These are phyloP conservation scores for Coelastrella sp. DNA, from an alignment of 139 green algal species.

Conservation along the genomic window DNA sequence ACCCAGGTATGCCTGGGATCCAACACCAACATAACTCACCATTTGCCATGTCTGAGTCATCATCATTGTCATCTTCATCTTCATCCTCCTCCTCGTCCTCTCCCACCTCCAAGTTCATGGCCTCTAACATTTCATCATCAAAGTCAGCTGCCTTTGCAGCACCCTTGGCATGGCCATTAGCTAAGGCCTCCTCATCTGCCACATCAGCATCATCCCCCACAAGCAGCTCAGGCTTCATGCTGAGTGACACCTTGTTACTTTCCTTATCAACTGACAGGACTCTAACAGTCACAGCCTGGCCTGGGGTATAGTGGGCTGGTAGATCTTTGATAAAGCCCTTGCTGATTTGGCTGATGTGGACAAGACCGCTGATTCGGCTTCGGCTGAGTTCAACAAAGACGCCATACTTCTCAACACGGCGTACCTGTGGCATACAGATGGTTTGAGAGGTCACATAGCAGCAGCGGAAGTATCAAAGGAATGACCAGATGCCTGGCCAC, in stretches of 20 bases:
- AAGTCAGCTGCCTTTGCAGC: constrained; percentile 44
- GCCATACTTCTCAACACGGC: constrained; percentile 83
- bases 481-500: neutral
- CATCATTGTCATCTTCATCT: neutral
- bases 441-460: neutral
- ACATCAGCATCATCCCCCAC: constrained; percentile 41
- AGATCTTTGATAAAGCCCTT: constrained; percentile 68
- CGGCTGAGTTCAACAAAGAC: constrained; percentile 88
- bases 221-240: constrained; percentile 77
- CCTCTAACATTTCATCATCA: constrained; percentile 61
- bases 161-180: neutral
- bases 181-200: neutral
- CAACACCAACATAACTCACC: constrained; percentile 47
- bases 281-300: constrained; percentile 75
- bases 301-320: constrained; percentile 54
- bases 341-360: constrained; percentile 62
- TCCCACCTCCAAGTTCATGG: neutral
- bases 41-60: neutral
- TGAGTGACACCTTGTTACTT: constrained; percentile 70
- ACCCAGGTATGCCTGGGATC: neutral
- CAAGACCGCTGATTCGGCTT: constrained; percentile 70
- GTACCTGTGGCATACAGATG: constrained; percentile 54
- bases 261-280: constrained; percentile 79
- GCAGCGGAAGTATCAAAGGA: neutral
- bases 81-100: constrained; percentile 34